Conservation (phyloP, 495 filamentous ascomycete species). For the Staphylotrichum tortipilum region DNA sequence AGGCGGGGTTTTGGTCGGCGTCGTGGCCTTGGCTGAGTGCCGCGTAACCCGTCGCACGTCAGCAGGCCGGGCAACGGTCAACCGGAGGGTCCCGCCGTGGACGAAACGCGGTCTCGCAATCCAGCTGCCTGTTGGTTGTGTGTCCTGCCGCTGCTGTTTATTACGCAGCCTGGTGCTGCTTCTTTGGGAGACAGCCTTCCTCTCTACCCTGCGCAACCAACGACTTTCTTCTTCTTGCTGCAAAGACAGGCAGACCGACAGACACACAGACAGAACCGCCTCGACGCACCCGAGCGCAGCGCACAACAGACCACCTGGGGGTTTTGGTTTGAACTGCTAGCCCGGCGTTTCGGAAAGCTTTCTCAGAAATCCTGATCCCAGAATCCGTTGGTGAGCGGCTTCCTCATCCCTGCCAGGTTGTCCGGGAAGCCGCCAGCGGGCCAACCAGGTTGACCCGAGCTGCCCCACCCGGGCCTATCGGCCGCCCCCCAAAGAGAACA, state of each 20-base stretch:
- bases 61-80: background rate
- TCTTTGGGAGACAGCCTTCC: too few species aligned
- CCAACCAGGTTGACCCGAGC: conserved; percentile 5
- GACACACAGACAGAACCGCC: too few species aligned
- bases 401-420: background rate
- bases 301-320: too few species aligned
- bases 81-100: background rate
- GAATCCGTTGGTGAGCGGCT: conserved; percentile 1
- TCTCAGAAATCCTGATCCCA: background rate
- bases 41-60: conserved; percentile 1
- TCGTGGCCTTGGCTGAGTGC: background rate
- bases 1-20: background rate
- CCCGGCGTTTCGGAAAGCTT: background rate
- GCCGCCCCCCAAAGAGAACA: conserved; percentile 7
- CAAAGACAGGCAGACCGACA: too few species aligned
- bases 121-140: conserved; percentile 4
- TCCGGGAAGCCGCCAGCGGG: conserved; percentile 3
- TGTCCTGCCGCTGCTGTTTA: too few species aligned
- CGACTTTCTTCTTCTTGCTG: too few species aligned
- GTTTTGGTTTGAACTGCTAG: too few species aligned
- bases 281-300: too few species aligned
- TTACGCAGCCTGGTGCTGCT: too few species aligned
- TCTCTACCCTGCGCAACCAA: too few species aligned
- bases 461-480: conserved; percentile 2
- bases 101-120: too few species aligned